These are phyloP conservation scores for Calocybe indica DNA, from an alignment of 768 basidiomycete species.

Conservation along the genomic window DNA sequence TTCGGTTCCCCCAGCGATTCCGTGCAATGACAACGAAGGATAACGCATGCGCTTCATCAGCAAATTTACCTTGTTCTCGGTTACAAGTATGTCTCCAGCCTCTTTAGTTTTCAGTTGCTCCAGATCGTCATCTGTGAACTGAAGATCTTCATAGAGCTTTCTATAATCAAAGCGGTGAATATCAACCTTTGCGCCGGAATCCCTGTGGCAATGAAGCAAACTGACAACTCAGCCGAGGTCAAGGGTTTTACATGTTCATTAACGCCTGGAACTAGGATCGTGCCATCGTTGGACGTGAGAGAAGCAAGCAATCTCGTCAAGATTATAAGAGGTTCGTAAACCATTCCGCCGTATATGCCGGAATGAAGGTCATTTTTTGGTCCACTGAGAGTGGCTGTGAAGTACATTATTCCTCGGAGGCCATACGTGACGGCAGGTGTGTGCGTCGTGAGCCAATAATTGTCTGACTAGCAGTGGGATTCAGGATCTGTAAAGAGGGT, in stretches of 20 bases:
- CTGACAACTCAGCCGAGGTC: slow-evolving; percentile 65
- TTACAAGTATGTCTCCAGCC: slow-evolving; percentile 24
- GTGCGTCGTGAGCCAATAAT: slow-evolving; percentile 86
- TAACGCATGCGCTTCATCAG: slow-evolving; percentile 94
- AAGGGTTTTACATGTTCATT: slow-evolving; percentile 77
- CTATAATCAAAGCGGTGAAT: slow-evolving; percentile 22
- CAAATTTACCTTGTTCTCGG: slow-evolving; percentile 67
- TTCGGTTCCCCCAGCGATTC: slow-evolving; percentile 93
- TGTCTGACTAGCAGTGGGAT: slow-evolving; percentile 58
- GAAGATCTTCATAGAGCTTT: slow-evolving; percentile 64
- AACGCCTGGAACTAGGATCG: slow-evolving; percentile 85
- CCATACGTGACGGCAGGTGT: slow-evolving; percentile 84
- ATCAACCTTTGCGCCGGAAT: no score
- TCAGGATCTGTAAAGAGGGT: background rate
- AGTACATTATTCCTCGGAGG: slow-evolving; percentile 84
- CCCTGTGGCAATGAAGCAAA: background rate
- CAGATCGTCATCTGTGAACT: slow-evolving; percentile 69
- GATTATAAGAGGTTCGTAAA: slow-evolving; percentile 93
- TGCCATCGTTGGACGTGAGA: slow-evolving; percentile 71
- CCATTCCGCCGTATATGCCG: slow-evolving; percentile 76
- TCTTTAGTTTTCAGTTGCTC: slow-evolving; percentile 37
- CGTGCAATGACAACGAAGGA: slow-evolving; percentile 87
- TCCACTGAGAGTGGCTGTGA: slow-evolving; percentile 75
- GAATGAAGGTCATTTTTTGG: slow-evolving; percentile 88
- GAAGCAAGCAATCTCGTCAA: slow-evolving; percentile 78